phyloP scores from a whole-genome alignment of 371 early-diverging fungal genomes.

The Saksenaea oblongispora region DNA sequence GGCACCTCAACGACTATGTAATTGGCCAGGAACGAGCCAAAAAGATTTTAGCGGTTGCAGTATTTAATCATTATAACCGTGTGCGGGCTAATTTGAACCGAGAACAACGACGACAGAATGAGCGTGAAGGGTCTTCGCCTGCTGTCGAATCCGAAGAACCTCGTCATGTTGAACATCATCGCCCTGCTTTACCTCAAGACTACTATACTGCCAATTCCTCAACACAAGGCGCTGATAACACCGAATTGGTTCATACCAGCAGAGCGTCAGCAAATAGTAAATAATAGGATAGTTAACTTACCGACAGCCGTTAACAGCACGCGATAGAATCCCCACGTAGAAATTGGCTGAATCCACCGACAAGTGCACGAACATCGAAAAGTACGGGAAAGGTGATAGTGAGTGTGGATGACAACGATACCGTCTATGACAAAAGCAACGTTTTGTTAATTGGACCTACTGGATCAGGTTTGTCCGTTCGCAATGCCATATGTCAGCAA shows the following conservation, averaged over 20 bases:
- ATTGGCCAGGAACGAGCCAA: slow-evolving; percentile 90
- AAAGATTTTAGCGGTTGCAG: slow-evolving; percentile 80
- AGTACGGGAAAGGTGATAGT: slow-evolving; percentile 10
- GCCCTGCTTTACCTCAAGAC: slow-evolving; percentile 19
- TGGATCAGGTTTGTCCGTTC: slow-evolving; percentile 53
- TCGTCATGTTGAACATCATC: slow-evolving; percentile 17
- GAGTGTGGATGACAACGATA: slow-evolving; percentile 13
- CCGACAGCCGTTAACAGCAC: too few relatives aligned
- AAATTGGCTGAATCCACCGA: slow-evolving; percentile 2
- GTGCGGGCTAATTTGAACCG: slow-evolving; percentile 61
- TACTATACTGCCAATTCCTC: slow-evolving; percentile 16
- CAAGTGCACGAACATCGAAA: slow-evolving; percentile 1
- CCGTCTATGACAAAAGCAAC: slow-evolving; percentile 87
- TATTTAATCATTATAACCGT: slow-evolving; percentile 86
- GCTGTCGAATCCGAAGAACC: slow-evolving; percentile 1
- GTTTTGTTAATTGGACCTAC: slow-evolving; percentile 89
- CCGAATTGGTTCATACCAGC: slow-evolving; percentile 23
- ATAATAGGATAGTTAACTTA: background rate
- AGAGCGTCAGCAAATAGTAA: slow-evolving; percentile 16
- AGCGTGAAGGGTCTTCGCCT: too few relatives aligned
- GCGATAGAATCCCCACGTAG: too few relatives aligned
- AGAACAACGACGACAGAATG: slow-evolving; percentile 6
- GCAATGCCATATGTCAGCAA: too few relatives aligned
- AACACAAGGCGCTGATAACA: slow-evolving; percentile 11
- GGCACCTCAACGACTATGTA: slow-evolving; percentile 82